Evolutionary conservation across 305 asterid species (phyloP).

Genomic region (Rubia tinctorum): DNA sequence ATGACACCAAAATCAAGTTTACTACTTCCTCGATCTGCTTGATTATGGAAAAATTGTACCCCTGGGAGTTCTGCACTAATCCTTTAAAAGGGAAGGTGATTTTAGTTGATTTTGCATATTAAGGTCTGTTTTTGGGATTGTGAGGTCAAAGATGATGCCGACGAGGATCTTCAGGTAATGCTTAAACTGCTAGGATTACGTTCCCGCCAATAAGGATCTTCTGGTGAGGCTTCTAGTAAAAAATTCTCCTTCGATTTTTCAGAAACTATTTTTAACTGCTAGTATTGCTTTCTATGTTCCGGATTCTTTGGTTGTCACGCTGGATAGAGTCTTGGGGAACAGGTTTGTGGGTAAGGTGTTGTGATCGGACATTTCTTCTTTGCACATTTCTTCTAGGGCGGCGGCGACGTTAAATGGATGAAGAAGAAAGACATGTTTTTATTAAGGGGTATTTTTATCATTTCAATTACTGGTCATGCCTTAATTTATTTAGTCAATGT

Average conservation of each 20-base stretch:
- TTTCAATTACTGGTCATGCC: too few relatives aligned
- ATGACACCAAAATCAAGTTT: background rate
- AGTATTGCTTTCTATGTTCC: conserved; percentile 88
- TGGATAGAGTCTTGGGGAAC: conserved; percentile 91
- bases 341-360: conserved; percentile 72
- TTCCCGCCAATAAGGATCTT: background rate
- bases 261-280: background rate
- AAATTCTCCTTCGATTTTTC: too few relatives aligned
- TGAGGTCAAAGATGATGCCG: too few relatives aligned
- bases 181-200: background rate
- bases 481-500: too few relatives aligned
- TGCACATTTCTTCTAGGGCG: background rate
- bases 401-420: too few relatives aligned
- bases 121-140: background rate
- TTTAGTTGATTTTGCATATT: too few relatives aligned
- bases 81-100: background rate
- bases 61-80: background rate
- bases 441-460: too few relatives aligned
- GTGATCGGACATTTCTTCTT: background rate
- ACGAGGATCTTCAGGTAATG: background rate
- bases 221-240: too few relatives aligned
- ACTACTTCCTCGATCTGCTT: background rate
- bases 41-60: background rate
- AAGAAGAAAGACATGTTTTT: too few relatives aligned
- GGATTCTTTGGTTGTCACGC: conserved; percentile 83